Base-by-base conservation (phyloP, 1,284 basidiomycete genomes). In the Cryptococcus sp. region DNA sequence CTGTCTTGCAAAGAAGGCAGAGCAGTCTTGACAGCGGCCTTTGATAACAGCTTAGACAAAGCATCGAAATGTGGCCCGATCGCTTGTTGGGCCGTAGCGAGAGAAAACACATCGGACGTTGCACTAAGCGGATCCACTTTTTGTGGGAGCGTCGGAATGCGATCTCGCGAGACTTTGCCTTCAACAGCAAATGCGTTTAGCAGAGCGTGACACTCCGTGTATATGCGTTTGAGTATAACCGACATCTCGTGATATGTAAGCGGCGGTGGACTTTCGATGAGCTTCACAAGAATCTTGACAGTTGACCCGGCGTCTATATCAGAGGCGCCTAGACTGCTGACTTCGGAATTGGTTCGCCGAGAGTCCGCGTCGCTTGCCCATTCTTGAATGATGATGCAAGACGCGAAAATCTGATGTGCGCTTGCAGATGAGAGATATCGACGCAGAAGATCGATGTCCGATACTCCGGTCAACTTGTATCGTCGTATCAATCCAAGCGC, bases 171-270 rank as follows among this genome's bases (percentile, higher is more conserved):
- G 15, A 98, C 81, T 77, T 93, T 94, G 80, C 89, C 95, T 61
- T 96, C 92, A 29, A 84, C 81, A 15, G 83, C 82, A 78, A 98
- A 96, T 25, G 88, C 85, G 55, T 86, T 86, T 46, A 95, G 83
- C 19, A 98, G 84, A 3, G 86, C 83, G 65, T 84, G 84, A 65
- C 90, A 94, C 66, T 98, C 93, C 34, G 81, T 77, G 65, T 91
- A 87, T 55, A 96, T 88, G 25, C 90, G 87, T 52, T 84, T 83
- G 23, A 98, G 85, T 45, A 88, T 83, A 58, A 89, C 84, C 1
- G 86, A 85, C 90, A 96, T 93, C 79, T 99, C 96, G 75, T 91
- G 87, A 75, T 98, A 97, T 1, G 90, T 88, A 0, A 86, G 77
- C 3, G 91, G 90, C 2, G 89, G 85, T 2, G 83, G 81, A 25